Evolutionary conservation across 768 basidiomycete genomes (phyloP).

Genomic region (Russula virescens): DNA sequence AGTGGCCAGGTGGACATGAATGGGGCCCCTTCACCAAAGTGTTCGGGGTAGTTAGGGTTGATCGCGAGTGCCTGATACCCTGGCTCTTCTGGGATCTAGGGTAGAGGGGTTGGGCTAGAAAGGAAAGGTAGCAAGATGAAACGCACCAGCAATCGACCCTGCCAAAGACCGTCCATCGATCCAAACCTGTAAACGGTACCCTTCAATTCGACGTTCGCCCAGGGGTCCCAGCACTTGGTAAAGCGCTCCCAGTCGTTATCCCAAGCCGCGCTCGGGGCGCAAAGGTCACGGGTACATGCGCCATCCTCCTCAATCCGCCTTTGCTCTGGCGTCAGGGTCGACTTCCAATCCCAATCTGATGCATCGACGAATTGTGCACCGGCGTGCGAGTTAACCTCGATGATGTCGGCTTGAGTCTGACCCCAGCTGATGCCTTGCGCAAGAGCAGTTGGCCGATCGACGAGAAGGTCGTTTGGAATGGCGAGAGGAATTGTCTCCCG

Average conservation of each 20-base stretch:
- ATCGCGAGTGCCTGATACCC: constrained; percentile 31
- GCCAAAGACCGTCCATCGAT: constrained; percentile 51
- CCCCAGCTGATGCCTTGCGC: constrained; percentile 30
- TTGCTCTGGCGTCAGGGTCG: constrained; percentile 24
- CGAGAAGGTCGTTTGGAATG: constrained; percentile 36
- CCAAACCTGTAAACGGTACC: constrained; percentile 45
- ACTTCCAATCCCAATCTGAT: constrained; percentile 29
- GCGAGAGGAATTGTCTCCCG: constrained; percentile 44
- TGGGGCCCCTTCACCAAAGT: constrained; percentile 29
- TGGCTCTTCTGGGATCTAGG: constrained; percentile 33
- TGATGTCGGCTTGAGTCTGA: constrained; percentile 55
- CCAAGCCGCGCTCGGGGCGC: constrained; percentile 39
- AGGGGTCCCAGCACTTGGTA: constrained; percentile 41
- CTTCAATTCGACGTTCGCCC: constrained; percentile 29
- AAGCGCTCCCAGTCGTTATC: constrained; percentile 57
- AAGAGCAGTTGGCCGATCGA: constrained; percentile 32
- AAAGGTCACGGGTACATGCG: constrained; percentile 27
- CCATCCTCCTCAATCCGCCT: constrained; percentile 27
- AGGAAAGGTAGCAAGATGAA: not conserved
- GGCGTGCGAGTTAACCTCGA: constrained; percentile 46
- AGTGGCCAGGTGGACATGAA: constrained; percentile 44
- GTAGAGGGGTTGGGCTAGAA: constrained; percentile 10
- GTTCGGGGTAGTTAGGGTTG: constrained; percentile 25
- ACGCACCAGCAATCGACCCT: constrained; percentile 58
- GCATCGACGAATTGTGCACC: constrained; percentile 32